Conservation (phyloP, 2,329 filamentous ascomycete species). For the Xylariaceae sp. region DNA sequence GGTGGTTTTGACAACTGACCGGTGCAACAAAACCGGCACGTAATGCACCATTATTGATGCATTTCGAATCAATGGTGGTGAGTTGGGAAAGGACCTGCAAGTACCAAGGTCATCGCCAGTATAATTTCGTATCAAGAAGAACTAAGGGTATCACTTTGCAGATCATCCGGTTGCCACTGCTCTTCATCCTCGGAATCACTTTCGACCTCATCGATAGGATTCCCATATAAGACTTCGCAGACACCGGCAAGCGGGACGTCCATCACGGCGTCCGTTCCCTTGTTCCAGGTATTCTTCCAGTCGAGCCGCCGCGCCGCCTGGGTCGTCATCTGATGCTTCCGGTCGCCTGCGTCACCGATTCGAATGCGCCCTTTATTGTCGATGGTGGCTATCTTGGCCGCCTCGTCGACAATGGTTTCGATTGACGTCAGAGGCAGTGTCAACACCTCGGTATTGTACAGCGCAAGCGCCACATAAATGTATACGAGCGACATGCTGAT, state of each 20-base stretch:
- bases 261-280: conserved; percentile 94
- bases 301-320: conserved; percentile 40
- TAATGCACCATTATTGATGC: too few species aligned
- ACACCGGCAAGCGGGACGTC: conserved; percentile 93
- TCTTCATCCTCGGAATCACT: conserved; percentile 13
- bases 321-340: conserved; percentile 35
- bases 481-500: conserved; percentile 84
- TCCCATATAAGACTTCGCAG: conserved; percentile 87
- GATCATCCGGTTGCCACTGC: not conserved
- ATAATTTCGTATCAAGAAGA: not conserved
- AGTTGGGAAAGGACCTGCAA: too few species aligned
- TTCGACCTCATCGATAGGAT: conserved; percentile 28
- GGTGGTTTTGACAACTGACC: too few species aligned
- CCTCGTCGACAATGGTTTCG: conserved; percentile 88
- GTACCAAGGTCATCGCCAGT: too few species aligned
- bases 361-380: conserved; percentile 59
- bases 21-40: too few species aligned
- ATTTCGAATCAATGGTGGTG: too few species aligned
- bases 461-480: conserved; percentile 87
- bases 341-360: conserved; percentile 31
- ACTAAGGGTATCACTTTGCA: conserved; percentile 12
- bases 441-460: conserved; percentile 84
- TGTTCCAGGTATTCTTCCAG: conserved; percentile 82
- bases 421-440: conserved; percentile 74
- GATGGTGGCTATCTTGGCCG: conserved; percentile 76